Conservation (phyloP, 2,329 filamentous ascomycete genomes). For the Macrophomina tecta region DNA sequence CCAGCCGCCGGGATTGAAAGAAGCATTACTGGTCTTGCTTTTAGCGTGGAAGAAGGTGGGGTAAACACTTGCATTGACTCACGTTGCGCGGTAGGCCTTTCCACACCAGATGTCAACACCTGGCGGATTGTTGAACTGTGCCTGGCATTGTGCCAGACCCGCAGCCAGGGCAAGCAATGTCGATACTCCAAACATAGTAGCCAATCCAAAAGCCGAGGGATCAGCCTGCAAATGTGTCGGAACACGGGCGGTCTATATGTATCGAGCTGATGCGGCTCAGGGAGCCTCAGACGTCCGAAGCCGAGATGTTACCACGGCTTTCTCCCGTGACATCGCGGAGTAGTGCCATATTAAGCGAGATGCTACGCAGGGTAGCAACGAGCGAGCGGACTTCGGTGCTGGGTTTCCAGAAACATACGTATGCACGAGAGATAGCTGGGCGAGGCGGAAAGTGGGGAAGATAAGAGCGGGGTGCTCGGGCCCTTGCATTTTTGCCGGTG, state of each 20-base stretch:
- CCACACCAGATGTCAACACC: conserved; percentile 58
- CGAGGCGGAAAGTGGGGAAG: conserved; percentile 6
- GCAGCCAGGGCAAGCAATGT: background rate
- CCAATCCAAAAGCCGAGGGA: background rate
- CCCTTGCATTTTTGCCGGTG: background rate
- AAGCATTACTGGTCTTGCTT: conserved; percentile 46
- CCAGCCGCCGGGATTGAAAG: conserved; percentile 56
- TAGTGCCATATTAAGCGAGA: conserved; percentile 1
- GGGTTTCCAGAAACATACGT: background rate
- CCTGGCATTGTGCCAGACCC: background rate
- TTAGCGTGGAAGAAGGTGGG: background rate
- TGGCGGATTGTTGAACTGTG: conserved; percentile 44
- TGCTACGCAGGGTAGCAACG: background rate
- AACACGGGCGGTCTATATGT: background rate
- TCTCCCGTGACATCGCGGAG: conserved; percentile 7
- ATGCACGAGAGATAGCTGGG: background rate
- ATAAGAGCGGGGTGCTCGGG: conserved; percentile 3
- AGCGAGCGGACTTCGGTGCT: background rate
- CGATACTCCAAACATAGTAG: background rate
- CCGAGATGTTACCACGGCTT: background rate
- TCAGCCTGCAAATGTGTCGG: background rate
- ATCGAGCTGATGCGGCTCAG: background rate
- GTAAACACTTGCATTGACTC: conserved; percentile 29
- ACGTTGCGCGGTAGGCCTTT: conserved; percentile 53
- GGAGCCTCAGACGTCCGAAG: background rate